phyloP scores from a whole-genome alignment of 1,139 yeast species.

The Sugiyamaella neomexicana region DNA sequence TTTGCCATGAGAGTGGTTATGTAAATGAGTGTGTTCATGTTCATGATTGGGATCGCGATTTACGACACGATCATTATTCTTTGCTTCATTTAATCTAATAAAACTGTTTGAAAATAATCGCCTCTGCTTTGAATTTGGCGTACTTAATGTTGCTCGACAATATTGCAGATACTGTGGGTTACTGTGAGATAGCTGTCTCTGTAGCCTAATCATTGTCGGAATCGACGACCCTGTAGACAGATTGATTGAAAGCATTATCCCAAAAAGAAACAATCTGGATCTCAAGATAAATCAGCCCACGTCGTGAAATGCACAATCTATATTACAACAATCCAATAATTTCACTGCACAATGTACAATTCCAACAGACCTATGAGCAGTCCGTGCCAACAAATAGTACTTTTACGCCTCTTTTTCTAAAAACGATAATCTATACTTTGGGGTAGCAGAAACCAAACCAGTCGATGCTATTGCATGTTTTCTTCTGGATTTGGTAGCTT shows the following conservation, averaged over 20 bases:
- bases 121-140: not conserved
- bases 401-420: not conserved
- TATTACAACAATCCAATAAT: not conserved
- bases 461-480: not conserved
- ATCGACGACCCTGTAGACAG: not conserved
- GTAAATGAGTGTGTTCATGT: not conserved
- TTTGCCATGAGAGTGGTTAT: not conserved
- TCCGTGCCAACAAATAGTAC: too few relatives aligned
- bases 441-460: not conserved
- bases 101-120: not conserved
- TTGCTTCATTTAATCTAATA: not conserved
- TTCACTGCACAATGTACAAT: too few relatives aligned
- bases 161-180: not conserved
- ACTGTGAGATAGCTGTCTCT: not conserved
- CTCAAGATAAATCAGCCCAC: not conserved
- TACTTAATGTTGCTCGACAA: not conserved
- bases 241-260: slow-evolving; percentile 1
- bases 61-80: not conserved
- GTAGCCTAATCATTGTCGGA: not conserved
- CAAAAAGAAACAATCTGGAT: not conserved
- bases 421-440: not conserved
- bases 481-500: not conserved
- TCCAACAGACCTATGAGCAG: too few relatives aligned
- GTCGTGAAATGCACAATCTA: not conserved
- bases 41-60: not conserved